Evolutionary conservation across 306 rosid species (phyloP), one percentile per base, ranked within the genome.

Genomic region (Prunus padus): DNA sequence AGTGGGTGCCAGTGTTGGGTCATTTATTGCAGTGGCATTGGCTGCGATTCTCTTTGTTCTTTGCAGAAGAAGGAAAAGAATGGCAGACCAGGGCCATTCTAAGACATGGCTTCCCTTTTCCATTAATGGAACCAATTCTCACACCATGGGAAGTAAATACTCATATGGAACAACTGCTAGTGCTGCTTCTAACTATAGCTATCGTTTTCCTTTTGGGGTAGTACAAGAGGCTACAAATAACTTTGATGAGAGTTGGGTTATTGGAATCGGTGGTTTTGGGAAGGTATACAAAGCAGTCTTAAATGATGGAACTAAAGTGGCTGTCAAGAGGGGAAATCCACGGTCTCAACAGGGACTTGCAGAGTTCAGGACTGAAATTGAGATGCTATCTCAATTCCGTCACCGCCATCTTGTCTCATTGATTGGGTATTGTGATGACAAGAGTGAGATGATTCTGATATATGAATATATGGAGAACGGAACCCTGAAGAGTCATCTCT

Each of bases 381-480:
- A 84, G 85, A 89, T 93, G 98, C 75, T 93, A 46, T 91, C 96
- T 74, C 98, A 91, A 74, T 93, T 93, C 67, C 98, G 97, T 42
- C 98, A 93, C 66, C 95, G 98, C 14, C 98, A 93, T 85, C 87
- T 93, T 73, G 96, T 93, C 55, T 91, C 98, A 6, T 77, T 93
- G 78, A 91, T 93, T 64, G 98, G 98, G 11, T 91, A 93, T 75
- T 93, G 98, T 75, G 97, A 93, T 77, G 96, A 93, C 74, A 86
- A 77, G 84, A 93, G 83, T 82, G 98, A 93, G 82, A 93, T 91
- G 98, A 93, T 91, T 75, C 72, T 93, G 86, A 77, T 93, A 65
- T 93, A 93, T 72, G 98, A 93, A 74, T 93, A 93, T 47, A 93
- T 93, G 98, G 97, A 93, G 80, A 83, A 91, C 14, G 98, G 98